Percentiles rank a stretch among this genome's conserved stretches.
These are phyloP conservation scores for Hypoxylon rickii DNA, from an alignment of 495 filamentous ascomycete genomes.

Conservation along the genomic window DNA sequence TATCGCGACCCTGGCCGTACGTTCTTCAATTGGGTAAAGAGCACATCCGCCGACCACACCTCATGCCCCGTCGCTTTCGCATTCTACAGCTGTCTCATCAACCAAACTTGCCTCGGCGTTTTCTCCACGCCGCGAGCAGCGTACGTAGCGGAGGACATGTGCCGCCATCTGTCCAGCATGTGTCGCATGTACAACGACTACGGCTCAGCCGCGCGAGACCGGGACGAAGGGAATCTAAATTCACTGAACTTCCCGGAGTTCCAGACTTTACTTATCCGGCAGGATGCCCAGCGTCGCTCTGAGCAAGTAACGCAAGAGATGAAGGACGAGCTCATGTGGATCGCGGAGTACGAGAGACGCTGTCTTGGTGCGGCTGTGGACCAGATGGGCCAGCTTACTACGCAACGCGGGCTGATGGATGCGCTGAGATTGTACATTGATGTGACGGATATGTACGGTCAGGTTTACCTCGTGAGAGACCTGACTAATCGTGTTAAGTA, in stretches of 20 bases:
- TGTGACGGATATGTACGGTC: background rate
- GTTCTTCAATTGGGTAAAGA: conserved; percentile 43
- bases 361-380: background rate
- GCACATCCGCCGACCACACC: conserved; percentile 41
- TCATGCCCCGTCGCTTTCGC: conserved; percentile 45
- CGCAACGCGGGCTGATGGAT: too few relatives aligned
- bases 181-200: conserved; percentile 51
- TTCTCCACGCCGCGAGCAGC: background rate
- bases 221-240: conserved; percentile 45
- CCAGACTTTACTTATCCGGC: too few relatives aligned
- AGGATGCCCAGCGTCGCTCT: background rate
- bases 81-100: conserved; percentile 42
- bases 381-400: too few relatives aligned
- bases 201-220: conserved; percentile 41
- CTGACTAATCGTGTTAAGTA: background rate
- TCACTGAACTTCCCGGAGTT: conserved; percentile 48
- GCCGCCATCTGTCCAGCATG: conserved; percentile 41
- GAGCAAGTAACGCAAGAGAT: background rate
- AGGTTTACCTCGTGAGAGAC: background rate
- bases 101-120: background rate
- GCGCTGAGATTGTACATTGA: too few relatives aligned
- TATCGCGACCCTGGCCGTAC: background rate
- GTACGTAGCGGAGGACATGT: background rate
- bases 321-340: background rate
- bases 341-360: conserved; percentile 5